Base-by-base conservation (phyloP, 2,329 filamentous ascomycete genomes). In the Colletotrichum kahawae region DNA sequence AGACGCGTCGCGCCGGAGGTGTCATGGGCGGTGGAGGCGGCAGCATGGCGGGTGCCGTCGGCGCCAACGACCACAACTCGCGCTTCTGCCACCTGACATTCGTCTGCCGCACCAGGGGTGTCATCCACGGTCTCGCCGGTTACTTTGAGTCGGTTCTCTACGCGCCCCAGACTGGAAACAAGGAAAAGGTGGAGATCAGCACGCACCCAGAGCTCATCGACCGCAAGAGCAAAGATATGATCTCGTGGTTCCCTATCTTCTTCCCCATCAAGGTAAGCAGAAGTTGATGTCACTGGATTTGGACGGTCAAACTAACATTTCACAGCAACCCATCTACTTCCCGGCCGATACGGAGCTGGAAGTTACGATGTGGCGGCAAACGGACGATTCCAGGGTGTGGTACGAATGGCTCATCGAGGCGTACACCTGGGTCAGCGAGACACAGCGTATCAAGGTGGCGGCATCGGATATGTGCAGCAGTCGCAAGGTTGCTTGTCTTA, bases 141-240 rank as follows among this genome's bases (percentile, higher is more conserved):
- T 99, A 98, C 83, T 99, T 99, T 83, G 97, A 99, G 85, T 95
- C 95, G 1, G 95, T 98, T n/a, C 89, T 99, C 24, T 99, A 98
- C 82, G 89, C 90, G 78, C 90, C 88, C 14, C 84, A 86, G 75
- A 77, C 84, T 8, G 83, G 79, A 7, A 83, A 85, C 29, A 81
- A 81, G 77, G 80, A 86, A 2, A 92, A 92, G 79, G 91, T 98
- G 6, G 96, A 98, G 86, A 90, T 99, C 75, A 98, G 95, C 81
- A 99, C 94, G 5, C 94, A 98, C 80, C 97, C 97, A 0, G 94
- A 98, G 77, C 95, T 93, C 34, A 98, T 99, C 85, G 95, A 97
- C 71, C 87, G 88, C 72, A 98, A 98, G 90, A 98, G 95, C 88
- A 94, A 94, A 82, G 96, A 97, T 80, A 99, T 99, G 97, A 98